These are phyloP conservation scores for Acacia melanoxylon DNA, from an alignment of 306 rosid genomes.

Conservation along the genomic window DNA sequence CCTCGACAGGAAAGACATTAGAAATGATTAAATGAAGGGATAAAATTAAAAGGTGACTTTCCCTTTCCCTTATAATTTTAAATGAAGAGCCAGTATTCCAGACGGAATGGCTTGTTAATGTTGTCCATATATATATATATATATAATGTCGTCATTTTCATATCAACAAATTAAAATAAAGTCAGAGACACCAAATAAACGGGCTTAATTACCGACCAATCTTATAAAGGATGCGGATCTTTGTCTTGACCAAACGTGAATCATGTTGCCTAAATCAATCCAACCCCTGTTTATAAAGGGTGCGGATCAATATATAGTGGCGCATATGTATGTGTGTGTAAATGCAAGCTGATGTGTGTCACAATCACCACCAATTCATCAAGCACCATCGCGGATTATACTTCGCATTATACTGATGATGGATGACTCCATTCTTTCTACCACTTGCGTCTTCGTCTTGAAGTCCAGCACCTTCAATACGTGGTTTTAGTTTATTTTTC, in stretches of 20 bases:
- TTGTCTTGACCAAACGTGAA: neutral
- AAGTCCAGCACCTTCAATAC: neutral
- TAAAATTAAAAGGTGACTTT: neutral
- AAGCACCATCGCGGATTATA: neutral
- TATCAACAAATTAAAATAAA: neutral
- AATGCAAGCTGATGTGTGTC: neutral
- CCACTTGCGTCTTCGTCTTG: conserved; percentile 21
- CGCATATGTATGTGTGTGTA: neutral
- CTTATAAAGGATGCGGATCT: neutral
- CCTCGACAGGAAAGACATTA: no score
- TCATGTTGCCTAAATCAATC: neutral
- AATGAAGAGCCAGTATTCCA: no score
- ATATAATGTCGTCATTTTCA: neutral
- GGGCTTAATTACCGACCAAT: neutral
- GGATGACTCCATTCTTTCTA: neutral
- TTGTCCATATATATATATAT: no score
- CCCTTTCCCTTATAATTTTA: no score
- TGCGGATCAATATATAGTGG: neutral
- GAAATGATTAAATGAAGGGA: neutral
- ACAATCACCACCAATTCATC: neutral
- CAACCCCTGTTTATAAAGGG: no score
- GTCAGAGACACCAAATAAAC: neutral
- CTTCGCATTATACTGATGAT: neutral
- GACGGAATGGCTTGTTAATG: no score
- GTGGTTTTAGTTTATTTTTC: no score